Evolutionary conservation across 2,329 filamentous ascomycete genomes (phyloP), one percentile per base, ranked within the genome.

Genomic region (Phyllosticta citribraziliensis): DNA sequence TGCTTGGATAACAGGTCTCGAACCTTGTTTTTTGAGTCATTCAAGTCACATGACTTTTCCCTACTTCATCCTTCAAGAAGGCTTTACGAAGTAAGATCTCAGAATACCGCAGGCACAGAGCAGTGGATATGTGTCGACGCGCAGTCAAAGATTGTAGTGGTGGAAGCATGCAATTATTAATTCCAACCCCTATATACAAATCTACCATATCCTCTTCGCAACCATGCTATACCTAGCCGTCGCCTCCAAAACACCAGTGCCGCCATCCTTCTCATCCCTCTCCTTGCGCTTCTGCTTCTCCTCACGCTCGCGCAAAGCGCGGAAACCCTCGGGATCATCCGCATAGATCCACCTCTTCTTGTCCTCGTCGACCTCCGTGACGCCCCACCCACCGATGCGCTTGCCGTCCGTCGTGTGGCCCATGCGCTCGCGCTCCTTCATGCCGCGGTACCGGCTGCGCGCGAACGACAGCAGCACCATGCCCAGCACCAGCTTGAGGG

Each of bases 151-250:
- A 22, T 22, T 2, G 22, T 3, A 22, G 22, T 22, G 3, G 22
- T 22, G 3, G 2, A 4, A 30, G 6, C 27, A 30, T 30, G 9
- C 2, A 30, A 30, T 30, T 5, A 30, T 30, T 4, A 10, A 30
- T 4, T 30, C 9, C 27, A 10, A 30, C 27, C 6, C 6, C 3
- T 30, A 4, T 10, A 30, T 30, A 30, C 3, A 5, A 47, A 8
- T 9, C 52, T 76, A 97, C 94, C 94, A 99, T 68, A 99, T 99
- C 71, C 94, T 83, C 81, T 97, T 97, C 0, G 91, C 90, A 67
- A 91, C 87, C 94, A 97, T 97, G 71, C 91, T 91, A 76, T 97
- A 99, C 68, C 94, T 82, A 67, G 81, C 84, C 64, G 85, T 90
- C 71, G 77, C 84, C 69, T 81, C 88, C 74, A 84, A 84, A 71